Percentiles rank a stretch among this genome's conserved stretches.
Evolutionary conservation across 495 filamentous ascomycete species (phyloP).

Genomic region (Penicillium subrubescens): DNA sequence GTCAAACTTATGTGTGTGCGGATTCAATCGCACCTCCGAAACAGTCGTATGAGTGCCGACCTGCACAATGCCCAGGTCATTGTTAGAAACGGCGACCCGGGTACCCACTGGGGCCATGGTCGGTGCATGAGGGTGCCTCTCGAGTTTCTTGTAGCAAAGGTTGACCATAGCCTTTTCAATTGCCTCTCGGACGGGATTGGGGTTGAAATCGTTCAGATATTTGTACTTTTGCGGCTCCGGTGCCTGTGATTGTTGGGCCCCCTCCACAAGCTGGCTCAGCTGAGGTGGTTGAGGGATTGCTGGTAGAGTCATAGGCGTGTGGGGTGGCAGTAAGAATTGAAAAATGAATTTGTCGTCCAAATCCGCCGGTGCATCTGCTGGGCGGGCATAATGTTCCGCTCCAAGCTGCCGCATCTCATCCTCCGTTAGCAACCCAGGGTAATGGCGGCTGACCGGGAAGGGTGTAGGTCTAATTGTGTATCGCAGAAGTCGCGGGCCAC

Average conservation of each 20-base stretch:
- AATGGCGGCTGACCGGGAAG: constrained; percentile 33
- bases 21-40: constrained; percentile 19
- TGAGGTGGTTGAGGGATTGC: too few relatives aligned
- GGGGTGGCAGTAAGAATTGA: constrained; percentile 18
- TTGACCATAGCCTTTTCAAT: constrained; percentile 33
- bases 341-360: constrained; percentile 24
- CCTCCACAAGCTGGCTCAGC: too few relatives aligned
- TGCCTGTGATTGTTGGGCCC: background rate
- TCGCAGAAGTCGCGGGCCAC: constrained; percentile 39
- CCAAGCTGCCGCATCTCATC: background rate
- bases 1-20: constrained; percentile 14
- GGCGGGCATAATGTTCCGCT: constrained; percentile 13
- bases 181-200: constrained; percentile 18
- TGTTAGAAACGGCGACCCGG: constrained; percentile 13
- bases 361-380: constrained; percentile 10
- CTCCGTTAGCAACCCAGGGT: constrained; percentile 11
- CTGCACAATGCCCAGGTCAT: constrained; percentile 22
- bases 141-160: constrained; percentile 32
- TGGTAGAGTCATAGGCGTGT: background rate
- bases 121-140: constrained; percentile 31
- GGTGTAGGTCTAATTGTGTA: constrained; percentile 16
- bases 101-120: constrained; percentile 8
- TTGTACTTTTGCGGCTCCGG: too few relatives aligned
- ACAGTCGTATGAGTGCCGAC: constrained; percentile 18
- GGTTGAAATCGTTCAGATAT: background rate